Percentiles rank a stretch among this genome's conserved stretches.
phyloP scores from a whole-genome alignment of 371 early-diverging fungal genomes.

The Mucor racemosus region DNA sequence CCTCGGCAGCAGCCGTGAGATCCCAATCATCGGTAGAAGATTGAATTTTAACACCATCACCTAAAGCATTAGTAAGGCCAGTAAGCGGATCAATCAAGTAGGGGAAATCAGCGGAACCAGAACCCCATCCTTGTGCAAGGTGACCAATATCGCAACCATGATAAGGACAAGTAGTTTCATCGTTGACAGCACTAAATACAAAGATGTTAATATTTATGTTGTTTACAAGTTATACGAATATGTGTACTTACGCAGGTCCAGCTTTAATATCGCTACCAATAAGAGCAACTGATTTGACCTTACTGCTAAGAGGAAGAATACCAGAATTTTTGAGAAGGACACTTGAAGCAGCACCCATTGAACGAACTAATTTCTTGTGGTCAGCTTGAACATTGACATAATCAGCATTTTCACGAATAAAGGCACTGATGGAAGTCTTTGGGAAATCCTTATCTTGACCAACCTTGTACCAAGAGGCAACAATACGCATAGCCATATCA shows the following conservation, averaged over 20 bases:
- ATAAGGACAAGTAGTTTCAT: slow-evolving; percentile 30
- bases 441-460: slow-evolving; percentile 52
- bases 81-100: slow-evolving; percentile 52
- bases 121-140: slow-evolving; percentile 70
- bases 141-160: slow-evolving; percentile 49
- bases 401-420: slow-evolving; percentile 20
- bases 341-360: slow-evolving; percentile 55
- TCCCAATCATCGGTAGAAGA: slow-evolving; percentile 46
- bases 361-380: slow-evolving; percentile 40
- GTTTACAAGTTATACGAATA: too few species aligned
- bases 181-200: slow-evolving; percentile 3
- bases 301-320: slow-evolving; percentile 40
- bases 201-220: too few species aligned
- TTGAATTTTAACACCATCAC: slow-evolving; percentile 31
- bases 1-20: slow-evolving; percentile 29
- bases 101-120: slow-evolving; percentile 66
- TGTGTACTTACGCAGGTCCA: slow-evolving; percentile 26
- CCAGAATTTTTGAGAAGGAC: slow-evolving; percentile 51
- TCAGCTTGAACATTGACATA: slow-evolving; percentile 48
- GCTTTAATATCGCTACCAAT: slow-evolving; percentile 57
- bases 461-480: slow-evolving; percentile 59
- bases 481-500: slow-evolving; percentile 64
- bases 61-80: slow-evolving; percentile 49
- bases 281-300: slow-evolving; percentile 44
- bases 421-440: slow-evolving; percentile 31